Evolutionary conservation across 352 stramenopile species (phyloP).

Genomic region (Poterioochromonas sp.): DNA sequence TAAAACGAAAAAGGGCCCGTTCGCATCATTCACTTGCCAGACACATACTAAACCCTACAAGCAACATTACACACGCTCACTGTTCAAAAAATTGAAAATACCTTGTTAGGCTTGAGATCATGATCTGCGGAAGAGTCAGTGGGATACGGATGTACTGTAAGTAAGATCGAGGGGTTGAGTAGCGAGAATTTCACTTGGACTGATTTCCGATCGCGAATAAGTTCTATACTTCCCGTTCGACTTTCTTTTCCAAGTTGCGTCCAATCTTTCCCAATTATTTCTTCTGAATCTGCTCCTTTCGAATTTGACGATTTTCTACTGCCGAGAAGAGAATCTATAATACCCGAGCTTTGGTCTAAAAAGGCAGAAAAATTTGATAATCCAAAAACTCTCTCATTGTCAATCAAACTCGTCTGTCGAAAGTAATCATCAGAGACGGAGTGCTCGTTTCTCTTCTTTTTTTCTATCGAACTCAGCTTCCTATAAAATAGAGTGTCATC

Average conservation of each 20-base stretch:
- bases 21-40: background rate
- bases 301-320: too few relatives aligned
- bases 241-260: background rate
- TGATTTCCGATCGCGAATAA: background rate
- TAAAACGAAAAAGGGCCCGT: background rate
- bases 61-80: too few relatives aligned
- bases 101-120: conserved; percentile 3
- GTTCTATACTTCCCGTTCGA: background rate
- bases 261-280: too few relatives aligned
- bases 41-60: background rate
- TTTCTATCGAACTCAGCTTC: background rate
- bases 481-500: conserved; percentile 24
- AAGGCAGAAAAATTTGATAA: too few relatives aligned
- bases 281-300: too few relatives aligned
- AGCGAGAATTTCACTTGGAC: background rate
- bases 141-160: conserved; percentile 19
- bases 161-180: background rate
- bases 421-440: background rate
- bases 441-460: background rate
- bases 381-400: too few relatives aligned
- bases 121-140: background rate
- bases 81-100: too few relatives aligned
- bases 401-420: too few relatives aligned
- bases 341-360: too few relatives aligned
- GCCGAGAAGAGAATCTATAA: too few relatives aligned